Percentiles rank a stretch among this genome's conserved stretches.
phyloP scores from a whole-genome alignment of 345 rosid species.

The Theobroma cacao region DNA sequence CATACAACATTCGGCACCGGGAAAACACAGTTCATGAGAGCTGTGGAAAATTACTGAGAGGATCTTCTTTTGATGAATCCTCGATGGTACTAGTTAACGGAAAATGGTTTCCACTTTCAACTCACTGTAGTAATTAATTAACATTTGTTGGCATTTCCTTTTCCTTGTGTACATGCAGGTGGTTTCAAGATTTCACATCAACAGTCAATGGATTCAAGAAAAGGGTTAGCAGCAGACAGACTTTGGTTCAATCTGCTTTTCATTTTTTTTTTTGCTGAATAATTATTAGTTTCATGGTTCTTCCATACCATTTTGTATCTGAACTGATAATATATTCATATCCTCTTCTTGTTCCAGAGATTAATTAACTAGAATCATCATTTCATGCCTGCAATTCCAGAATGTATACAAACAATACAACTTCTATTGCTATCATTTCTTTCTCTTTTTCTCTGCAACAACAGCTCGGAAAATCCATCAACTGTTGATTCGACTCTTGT shows the following conservation, averaged over 20 bases:
- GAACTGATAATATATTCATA: too few species aligned
- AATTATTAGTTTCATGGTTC: neutral
- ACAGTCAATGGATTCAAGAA: too few species aligned
- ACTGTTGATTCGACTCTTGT: neutral
- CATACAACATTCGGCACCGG: neutral
- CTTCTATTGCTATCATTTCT: neutral
- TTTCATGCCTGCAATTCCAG: neutral
- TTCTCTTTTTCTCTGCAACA: neutral
- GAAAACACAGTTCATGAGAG: slow-evolving; percentile 15
- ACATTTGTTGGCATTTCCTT: neutral
- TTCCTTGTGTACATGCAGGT: neutral
- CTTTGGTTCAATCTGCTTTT: too few species aligned
- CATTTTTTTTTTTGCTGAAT: too few species aligned
- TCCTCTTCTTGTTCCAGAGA: neutral
- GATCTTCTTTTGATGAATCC: slow-evolving; percentile 1
- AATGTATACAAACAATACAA: too few species aligned
- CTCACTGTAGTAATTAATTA: neutral
- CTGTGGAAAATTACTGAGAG: slow-evolving; percentile 25
- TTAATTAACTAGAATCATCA: neutral
- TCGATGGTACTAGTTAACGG: neutral
- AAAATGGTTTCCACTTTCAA: neutral
- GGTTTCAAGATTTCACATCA: neutral
- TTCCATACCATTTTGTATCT: neutral
- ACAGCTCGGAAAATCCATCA: neutral
- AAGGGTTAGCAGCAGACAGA: too few species aligned